These are phyloP conservation scores for Fagus crenata DNA, from an alignment of 306 rosid genomes.

Conservation along the genomic window DNA sequence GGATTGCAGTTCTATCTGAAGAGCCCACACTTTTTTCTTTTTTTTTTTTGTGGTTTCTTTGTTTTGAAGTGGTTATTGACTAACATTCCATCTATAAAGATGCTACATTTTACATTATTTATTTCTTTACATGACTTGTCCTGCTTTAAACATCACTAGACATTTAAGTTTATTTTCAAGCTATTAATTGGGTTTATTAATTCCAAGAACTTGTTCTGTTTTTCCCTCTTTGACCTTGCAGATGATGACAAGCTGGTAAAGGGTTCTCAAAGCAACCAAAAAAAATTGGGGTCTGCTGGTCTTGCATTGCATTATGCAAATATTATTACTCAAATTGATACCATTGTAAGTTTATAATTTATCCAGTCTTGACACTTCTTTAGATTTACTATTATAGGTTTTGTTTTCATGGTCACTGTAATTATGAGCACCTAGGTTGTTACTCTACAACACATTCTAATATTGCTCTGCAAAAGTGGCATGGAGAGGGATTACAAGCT, in stretches of 20 bases:
- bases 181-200: slow-evolving; percentile 1
- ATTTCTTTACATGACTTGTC: neutral
- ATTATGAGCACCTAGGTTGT: neutral
- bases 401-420: neutral
- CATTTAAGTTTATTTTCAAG: neutral
- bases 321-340: slow-evolving; percentile 85
- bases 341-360: slow-evolving; percentile 66
- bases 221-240: slow-evolving; percentile 40
- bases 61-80: slow-evolving; percentile 2
- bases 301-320: slow-evolving; percentile 97
- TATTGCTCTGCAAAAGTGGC: neutral
- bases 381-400: neutral
- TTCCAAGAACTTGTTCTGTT: neutral
- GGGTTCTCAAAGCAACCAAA: slow-evolving; percentile 56
- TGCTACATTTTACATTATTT: slow-evolving; percentile 1
- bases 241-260: slow-evolving; percentile 56
- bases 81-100: slow-evolving; percentile 16
- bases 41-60: neutral
- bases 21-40: neutral
- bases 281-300: slow-evolving; percentile 89
- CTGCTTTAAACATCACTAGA: neutral
- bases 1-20: neutral
- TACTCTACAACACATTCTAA: neutral
- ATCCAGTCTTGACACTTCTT: neutral
- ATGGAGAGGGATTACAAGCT: neutral